A percentile compares a stretch with the other conserved stretches of the same genome.
These are phyloP conservation scores for Umbilicaria muhlenbergii DNA, from an alignment of 495 filamentous ascomycete genomes.

Conservation along the genomic window DNA sequence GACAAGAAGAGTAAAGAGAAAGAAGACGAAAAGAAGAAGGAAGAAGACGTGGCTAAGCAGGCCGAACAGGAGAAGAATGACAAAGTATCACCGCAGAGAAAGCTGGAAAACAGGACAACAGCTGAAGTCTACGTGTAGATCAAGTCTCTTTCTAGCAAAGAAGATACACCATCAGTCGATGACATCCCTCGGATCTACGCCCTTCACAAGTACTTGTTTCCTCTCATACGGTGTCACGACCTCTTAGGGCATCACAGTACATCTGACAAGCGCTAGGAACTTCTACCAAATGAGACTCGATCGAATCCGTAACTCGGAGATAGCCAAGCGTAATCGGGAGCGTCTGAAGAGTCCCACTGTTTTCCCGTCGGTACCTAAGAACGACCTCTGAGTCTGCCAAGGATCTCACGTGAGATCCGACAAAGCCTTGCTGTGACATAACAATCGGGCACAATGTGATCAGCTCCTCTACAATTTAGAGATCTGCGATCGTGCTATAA, in stretches of 20 bases:
- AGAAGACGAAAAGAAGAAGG: constrained; percentile 16
- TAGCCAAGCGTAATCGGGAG: constrained; percentile 68
- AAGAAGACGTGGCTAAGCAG: constrained; percentile 7
- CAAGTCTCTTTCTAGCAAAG: constrained; percentile 15
- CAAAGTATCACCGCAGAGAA: constrained; percentile 23
- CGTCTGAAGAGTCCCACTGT: constrained; percentile 59
- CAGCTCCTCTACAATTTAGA: no score
- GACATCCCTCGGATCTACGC: constrained; percentile 61
- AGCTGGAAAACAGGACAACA: constrained; percentile 22
- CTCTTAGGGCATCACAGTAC: neutral
- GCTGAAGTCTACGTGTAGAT: constrained; percentile 8
- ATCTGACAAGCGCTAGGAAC: constrained; percentile 35
- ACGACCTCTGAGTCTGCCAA: no score
- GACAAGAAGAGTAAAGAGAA: constrained; percentile 36
- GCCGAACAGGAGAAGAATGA: constrained; percentile 11
- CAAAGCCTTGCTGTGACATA: no score
- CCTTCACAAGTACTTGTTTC: constrained; percentile 52
- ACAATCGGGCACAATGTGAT: no score
- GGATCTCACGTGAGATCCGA: no score
- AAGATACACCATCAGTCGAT: constrained; percentile 19
- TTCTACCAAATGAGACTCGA: constrained; percentile 80
- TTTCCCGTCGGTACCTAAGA: constrained; percentile 69
- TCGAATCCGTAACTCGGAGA: constrained; percentile 60
- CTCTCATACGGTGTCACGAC: neutral
- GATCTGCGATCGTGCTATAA: no score